phyloP scores from a whole-genome alignment of 1,284 basidiomycete genomes.

The Cutaneotrichosporon mucoides region DNA sequence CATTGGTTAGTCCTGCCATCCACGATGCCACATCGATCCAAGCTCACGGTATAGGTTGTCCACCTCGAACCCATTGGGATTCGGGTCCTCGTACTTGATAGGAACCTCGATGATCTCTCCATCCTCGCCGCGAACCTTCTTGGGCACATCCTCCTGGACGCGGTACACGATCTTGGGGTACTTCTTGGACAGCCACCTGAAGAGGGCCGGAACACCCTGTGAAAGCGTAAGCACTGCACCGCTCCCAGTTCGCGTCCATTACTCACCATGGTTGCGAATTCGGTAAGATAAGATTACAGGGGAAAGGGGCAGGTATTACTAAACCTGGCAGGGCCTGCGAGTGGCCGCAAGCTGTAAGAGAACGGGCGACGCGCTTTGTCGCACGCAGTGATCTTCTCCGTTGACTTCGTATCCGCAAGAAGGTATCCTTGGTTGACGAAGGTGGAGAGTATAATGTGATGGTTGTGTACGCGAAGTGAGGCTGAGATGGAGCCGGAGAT shows the following conservation, averaged over 20 bases:
- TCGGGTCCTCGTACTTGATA: slow-evolving; percentile 73
- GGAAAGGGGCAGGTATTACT: not conserved
- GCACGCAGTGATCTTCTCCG: too few relatives aligned
- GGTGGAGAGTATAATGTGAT: too few relatives aligned
- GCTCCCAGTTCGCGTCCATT: too few relatives aligned
- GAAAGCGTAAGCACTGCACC: not conserved
- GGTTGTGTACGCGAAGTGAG: too few relatives aligned
- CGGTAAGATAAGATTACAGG: not conserved
- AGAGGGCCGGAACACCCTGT: slow-evolving; percentile 81
- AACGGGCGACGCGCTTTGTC: not conserved
- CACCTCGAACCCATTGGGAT: slow-evolving; percentile 95
- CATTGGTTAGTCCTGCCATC: not conserved
- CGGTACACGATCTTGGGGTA: slow-evolving; percentile 88
- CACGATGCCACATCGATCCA: not conserved
- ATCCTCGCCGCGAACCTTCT: slow-evolving; percentile 57
- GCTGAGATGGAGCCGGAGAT: too few relatives aligned
- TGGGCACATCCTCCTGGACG: slow-evolving; percentile 77
- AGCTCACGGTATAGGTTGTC: slow-evolving; percentile 88
- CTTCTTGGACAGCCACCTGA: slow-evolving; percentile 93
- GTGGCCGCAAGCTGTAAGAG: not conserved
- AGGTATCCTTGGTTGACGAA: too few relatives aligned
- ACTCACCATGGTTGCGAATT: slow-evolving; percentile 14
- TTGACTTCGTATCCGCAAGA: too few relatives aligned
- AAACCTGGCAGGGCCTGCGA: too few relatives aligned
- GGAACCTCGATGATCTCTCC: slow-evolving; percentile 71